phyloP scores from a whole-genome alignment of 2,329 filamentous ascomycete genomes.

The Akanthomyces dipterigenus region DNA sequence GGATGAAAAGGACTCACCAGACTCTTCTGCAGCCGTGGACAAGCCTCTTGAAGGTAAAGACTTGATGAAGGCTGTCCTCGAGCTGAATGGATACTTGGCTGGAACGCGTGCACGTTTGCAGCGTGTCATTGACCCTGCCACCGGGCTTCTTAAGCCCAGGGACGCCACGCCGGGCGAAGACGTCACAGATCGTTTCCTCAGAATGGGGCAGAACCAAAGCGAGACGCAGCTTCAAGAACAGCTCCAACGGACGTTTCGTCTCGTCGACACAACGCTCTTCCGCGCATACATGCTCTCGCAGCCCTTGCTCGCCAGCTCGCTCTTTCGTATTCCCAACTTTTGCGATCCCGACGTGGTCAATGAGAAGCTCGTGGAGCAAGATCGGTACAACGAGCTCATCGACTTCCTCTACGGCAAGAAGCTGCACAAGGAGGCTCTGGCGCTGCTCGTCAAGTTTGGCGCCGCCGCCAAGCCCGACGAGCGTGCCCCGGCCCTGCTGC shows the following conservation, averaged over 20 bases:
- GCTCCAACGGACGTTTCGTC: conserved; percentile 66
- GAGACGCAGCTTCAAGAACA: conserved; percentile 61
- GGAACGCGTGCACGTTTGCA: conserved; percentile 68
- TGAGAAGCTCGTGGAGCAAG: conserved; percentile 80
- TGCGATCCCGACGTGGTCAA: conserved; percentile 95
- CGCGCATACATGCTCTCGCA: conserved; percentile 90
- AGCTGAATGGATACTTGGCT: conserved; percentile 81
- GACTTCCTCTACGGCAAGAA: conserved; percentile 96
- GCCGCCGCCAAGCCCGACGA: conserved; percentile 46
- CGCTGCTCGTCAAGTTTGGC: conserved; percentile 76
- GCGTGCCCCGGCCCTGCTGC: conserved; percentile 47
- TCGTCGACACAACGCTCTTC: conserved; percentile 93
- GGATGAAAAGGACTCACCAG: conserved; percentile 46
- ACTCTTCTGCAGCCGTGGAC: conserved; percentile 43
- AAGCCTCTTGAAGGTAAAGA: conserved; percentile 69
- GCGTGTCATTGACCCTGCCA: conserved; percentile 54
- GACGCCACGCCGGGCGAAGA: conserved; percentile 39
- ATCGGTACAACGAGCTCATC: conserved; percentile 88
- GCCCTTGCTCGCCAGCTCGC: conserved; percentile 74
- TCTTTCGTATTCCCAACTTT: conserved; percentile 95
- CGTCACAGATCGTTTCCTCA: conserved; percentile 50
- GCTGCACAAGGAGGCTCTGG: conserved; percentile 79
- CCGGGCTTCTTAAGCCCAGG: conserved; percentile 53
- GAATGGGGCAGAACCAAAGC: conserved; percentile 38
- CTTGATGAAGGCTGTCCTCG: conserved; percentile 71